Conservation (phyloP, 2,329 filamentous ascomycete genomes). For the Diaporthe capsici region DNA sequence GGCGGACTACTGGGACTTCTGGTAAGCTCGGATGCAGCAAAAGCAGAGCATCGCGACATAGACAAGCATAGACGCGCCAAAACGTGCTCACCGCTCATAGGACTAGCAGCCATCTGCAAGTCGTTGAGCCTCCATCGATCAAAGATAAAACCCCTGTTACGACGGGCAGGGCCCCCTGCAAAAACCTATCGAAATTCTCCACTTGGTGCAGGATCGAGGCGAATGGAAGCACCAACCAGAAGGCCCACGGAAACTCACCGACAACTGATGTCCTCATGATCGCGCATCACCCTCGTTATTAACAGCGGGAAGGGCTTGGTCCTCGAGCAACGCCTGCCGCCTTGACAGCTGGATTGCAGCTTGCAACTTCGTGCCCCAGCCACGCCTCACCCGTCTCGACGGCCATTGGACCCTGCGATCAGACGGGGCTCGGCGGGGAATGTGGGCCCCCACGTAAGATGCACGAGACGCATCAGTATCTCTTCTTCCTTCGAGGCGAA, state of each 20-base stretch:
- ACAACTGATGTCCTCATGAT: conserved; percentile 41
- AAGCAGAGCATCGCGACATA: conserved; percentile 28
- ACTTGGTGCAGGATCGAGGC: conserved; percentile 38
- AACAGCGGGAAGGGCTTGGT: conserved; percentile 1
- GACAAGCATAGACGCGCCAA: conserved; percentile 20
- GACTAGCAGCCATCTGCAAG: conserved; percentile 33
- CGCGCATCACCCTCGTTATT: conserved; percentile 11
- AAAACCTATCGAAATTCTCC: conserved; percentile 36
- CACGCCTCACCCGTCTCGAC: conserved; percentile 35
- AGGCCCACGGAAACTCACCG: conserved; percentile 41
- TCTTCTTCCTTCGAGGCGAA: conserved; percentile 33
- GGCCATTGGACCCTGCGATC: conserved; percentile 17
- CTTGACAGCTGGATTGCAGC: conserved; percentile 32
- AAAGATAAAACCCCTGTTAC: conserved; percentile 38
- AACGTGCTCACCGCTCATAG: conserved; percentile 43
- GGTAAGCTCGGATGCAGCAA: conserved; percentile 26
- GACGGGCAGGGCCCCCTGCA: conserved; percentile 19
- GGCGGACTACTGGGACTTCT: background rate
- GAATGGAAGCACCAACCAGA: conserved; percentile 34
- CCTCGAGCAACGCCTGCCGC: conserved; percentile 4
- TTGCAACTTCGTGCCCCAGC: conserved; percentile 23
- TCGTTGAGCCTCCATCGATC: conserved; percentile 37
- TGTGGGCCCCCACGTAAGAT: conserved; percentile 24
- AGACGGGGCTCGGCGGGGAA: conserved; percentile 28
- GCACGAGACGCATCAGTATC: conserved; percentile 31